Percentiles rank a stretch among this genome's conserved stretches.
These are phyloP conservation scores for Aspergillus terreus DNA, from an alignment of 2,329 filamentous ascomycete genomes.

Conservation along the genomic window DNA sequence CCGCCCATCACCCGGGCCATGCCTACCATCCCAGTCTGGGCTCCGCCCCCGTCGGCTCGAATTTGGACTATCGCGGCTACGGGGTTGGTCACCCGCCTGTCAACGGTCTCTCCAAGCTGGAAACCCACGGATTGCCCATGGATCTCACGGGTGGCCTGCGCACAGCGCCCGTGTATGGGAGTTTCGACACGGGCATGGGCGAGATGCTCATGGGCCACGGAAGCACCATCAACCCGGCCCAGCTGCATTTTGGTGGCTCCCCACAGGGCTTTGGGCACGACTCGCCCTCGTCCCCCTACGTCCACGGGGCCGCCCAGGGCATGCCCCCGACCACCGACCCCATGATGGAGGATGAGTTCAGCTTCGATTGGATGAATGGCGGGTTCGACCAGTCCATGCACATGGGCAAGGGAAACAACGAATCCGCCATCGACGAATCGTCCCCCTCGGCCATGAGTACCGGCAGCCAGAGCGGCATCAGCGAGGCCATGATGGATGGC, in stretches of 20 bases:
- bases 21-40: conserved; percentile 72
- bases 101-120: conserved; percentile 74
- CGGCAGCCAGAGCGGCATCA: conserved; percentile 73
- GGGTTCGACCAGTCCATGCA: conserved; percentile 76
- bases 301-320: conserved; percentile 44
- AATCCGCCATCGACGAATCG: conserved; percentile 83
- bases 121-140: conserved; percentile 69
- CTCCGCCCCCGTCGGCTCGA: conserved; percentile 54
- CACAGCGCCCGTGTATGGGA: conserved; percentile 72
- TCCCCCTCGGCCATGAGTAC: conserved; percentile 96
- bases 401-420: conserved; percentile 61
- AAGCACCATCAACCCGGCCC: conserved; percentile 59
- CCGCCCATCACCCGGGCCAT: conserved; percentile 40
- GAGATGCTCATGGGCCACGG: conserved; percentile 64
- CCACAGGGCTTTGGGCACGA: conserved; percentile 52
- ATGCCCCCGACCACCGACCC: conserved; percentile 53
- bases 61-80: conserved; percentile 69
- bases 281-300: conserved; percentile 39
- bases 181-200: conserved; percentile 69
- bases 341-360: conserved; percentile 66
- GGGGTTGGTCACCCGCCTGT: conserved; percentile 45
- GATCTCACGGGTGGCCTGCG: conserved; percentile 67
- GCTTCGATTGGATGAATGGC: conserved; percentile 73
- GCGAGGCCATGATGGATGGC: conserved; percentile 86
- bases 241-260: conserved; percentile 80